Evolutionary conservation across 805 yeast genomes (phyloP), one percentile per base, ranked within the genome.

Genomic region (Pichia californica): DNA sequence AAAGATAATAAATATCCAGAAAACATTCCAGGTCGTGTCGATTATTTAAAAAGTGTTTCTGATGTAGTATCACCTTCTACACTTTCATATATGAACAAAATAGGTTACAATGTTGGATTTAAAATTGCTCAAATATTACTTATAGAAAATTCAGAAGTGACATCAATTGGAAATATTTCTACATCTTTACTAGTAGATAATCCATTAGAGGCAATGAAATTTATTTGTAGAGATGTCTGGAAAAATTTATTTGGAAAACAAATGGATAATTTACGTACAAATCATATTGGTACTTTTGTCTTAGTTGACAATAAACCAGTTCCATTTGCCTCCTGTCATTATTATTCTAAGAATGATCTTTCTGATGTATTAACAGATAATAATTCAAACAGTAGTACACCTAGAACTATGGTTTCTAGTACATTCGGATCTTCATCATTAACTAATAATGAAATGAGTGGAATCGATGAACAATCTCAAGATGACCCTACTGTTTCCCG

Each of bases 141-240:
- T 57, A 70, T 67, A 18, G 89, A 85, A 48, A 31, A 33, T 10
- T 14, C 26, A 8, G 16, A 21, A 21, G 13, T 31, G 31, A 27
- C 36, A 15, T 14, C 35, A 21, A 18, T 44, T 23, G 16, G 30
- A n/a, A 30, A 31, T 30, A 3, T 42, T 3, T 42, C 45, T 10
- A 42, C 33, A 11, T 30, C 34, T 21, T 31, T 41, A 20, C 15
- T 42, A 9, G 23, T 26, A 13, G 41, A 36, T 4, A 36, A 35
- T 19, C 71, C 84, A 11, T 63, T 91, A 31, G 89, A 86, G 51
- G 74, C 91, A 31, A 86, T 93, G 87, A 91, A 91, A 63, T 88
- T 87, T 59, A 76, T 93, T 5, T 89, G 98, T 59, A 74, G 95
- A 36, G 97, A 89, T 52, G 83, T 89, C 25, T 93, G 98, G 98